Conservation (phyloP, 805 yeast species). For the Maudiozyma saulgeensis region DNA sequence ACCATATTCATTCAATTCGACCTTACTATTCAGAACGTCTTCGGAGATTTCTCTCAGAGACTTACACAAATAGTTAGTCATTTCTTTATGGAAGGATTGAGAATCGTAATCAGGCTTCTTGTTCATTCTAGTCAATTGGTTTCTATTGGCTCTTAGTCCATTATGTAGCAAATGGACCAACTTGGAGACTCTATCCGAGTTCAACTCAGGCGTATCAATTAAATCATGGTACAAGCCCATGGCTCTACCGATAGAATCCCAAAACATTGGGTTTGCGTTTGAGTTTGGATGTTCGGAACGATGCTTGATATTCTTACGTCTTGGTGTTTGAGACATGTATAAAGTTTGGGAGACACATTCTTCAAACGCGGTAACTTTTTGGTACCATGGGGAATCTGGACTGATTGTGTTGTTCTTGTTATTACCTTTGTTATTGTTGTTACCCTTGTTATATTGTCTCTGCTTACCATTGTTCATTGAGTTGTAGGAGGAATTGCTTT, state of each 20-base stretch:
- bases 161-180: slow-evolving; percentile 45
- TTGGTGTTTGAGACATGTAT: slow-evolving; percentile 29
- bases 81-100: slow-evolving; percentile 45
- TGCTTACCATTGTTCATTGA: slow-evolving; percentile 1
- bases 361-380: slow-evolving; percentile 43
- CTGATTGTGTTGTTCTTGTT: slow-evolving; percentile 14
- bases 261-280: slow-evolving; percentile 37
- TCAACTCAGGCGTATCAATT: slow-evolving; percentile 38
- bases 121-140: slow-evolving; percentile 44
- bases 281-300: slow-evolving; percentile 31
- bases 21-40: slow-evolving; percentile 37
- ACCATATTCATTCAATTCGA: slow-evolving; percentile 42
- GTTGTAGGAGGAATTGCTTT: neutral
- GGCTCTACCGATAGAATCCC: slow-evolving; percentile 44
- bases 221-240: slow-evolving; percentile 43
- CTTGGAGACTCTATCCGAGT: slow-evolving; percentile 38
- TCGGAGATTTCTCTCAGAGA: slow-evolving; percentile 45
- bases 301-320: slow-evolving; percentile 23
- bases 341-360: slow-evolving; percentile 36
- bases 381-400: slow-evolving; percentile 39
- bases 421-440: neutral
- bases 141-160: slow-evolving; percentile 46
- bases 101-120: slow-evolving; percentile 55
- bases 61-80: slow-evolving; percentile 40
- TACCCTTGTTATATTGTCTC: neutral